Percentiles rank a stretch among this genome's conserved stretches.
These are phyloP conservation scores for Fusarium devonianum DNA, from an alignment of 2,329 filamentous ascomycete genomes.

Conservation along the genomic window DNA sequence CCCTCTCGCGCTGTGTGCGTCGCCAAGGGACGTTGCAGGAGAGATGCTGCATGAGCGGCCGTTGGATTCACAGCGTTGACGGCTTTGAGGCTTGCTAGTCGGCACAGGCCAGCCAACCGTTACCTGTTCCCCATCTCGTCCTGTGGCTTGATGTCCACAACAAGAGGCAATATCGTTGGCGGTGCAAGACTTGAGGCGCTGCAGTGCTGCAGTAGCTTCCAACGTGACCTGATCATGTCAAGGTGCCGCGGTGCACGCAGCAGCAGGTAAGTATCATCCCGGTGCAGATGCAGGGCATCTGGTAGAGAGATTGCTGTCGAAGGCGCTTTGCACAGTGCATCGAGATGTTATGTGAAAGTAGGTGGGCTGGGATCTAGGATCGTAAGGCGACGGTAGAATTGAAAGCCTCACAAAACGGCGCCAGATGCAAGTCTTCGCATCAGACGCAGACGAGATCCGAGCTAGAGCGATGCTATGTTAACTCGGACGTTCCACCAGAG, in stretches of 20 bases:
- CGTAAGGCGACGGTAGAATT: slow-evolving; percentile 9
- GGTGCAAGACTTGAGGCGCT: slow-evolving; percentile 11
- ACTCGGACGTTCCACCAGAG: too few relatives aligned
- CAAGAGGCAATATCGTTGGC: slow-evolving; percentile 21
- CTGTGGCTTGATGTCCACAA: slow-evolving; percentile 1
- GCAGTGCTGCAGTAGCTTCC: slow-evolving; percentile 13
- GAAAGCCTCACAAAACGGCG: slow-evolving; percentile 25
- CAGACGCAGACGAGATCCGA: too few relatives aligned
- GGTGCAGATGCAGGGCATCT: too few relatives aligned
- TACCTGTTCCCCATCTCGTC: slow-evolving; percentile 2
- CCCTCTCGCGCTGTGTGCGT: neutral
- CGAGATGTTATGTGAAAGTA: slow-evolving; percentile 3
- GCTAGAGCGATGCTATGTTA: too few relatives aligned
- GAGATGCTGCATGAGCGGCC: neutral
- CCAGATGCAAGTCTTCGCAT: too few relatives aligned
- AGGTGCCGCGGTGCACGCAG: slow-evolving; percentile 13
- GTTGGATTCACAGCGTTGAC: slow-evolving; percentile 2
- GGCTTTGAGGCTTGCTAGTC: slow-evolving; percentile 25
- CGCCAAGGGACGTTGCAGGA: slow-evolving; percentile 13
- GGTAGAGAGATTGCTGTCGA: slow-evolving; percentile 1
- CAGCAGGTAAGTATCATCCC: too few relatives aligned
- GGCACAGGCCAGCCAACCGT: slow-evolving; percentile 10
- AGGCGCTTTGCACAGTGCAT: slow-evolving; percentile 1
- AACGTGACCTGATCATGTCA: slow-evolving; percentile 20
- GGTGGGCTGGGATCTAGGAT: slow-evolving; percentile 10